phyloP scores from a whole-genome alignment of 2,329 filamentous ascomycete species.

The Xylariales sp. region DNA sequence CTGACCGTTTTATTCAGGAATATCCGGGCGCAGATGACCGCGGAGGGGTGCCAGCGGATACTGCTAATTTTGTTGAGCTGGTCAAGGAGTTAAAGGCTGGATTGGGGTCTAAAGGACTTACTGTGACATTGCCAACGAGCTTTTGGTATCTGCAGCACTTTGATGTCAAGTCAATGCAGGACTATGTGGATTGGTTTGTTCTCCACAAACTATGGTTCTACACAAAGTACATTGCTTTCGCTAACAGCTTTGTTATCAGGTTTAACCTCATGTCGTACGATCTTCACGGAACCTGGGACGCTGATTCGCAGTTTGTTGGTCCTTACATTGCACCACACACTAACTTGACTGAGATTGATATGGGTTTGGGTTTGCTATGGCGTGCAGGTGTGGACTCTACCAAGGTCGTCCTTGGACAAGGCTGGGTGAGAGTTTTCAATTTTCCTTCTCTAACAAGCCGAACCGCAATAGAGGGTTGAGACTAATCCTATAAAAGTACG shows the following conservation, averaged over 20 bases:
- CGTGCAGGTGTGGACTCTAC: constrained; percentile 18
- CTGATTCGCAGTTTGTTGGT: constrained; percentile 11
- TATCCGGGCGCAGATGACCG: constrained; percentile 29
- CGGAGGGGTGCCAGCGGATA: constrained; percentile 29
- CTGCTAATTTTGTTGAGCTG: constrained; percentile 22
- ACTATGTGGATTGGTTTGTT: constrained; percentile 34
- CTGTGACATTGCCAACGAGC: constrained; percentile 19
- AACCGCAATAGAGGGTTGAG: background rate
- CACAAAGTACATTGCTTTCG: constrained; percentile 29
- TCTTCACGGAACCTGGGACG: constrained; percentile 22
- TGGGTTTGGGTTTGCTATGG: constrained; percentile 19
- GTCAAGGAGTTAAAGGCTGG: constrained; percentile 4
- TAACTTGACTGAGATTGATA: constrained; percentile 26
- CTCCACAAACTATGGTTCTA: no score
- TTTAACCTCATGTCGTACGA: background rate
- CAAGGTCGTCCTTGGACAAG: constrained; percentile 23
- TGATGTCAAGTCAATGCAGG: constrained; percentile 14
- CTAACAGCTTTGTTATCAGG: background rate
- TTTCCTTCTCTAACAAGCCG: background rate
- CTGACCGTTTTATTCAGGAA: no score
- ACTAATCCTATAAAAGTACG: constrained; percentile 13
- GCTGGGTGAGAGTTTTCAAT: constrained; percentile 10
- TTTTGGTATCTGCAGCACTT: constrained; percentile 26
- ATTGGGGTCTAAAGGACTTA: constrained; percentile 10
- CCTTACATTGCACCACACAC: constrained; percentile 21